Base-by-base conservation (phyloP, 1,139 yeast genomes). In the Debaryomyces nepalensis region DNA sequence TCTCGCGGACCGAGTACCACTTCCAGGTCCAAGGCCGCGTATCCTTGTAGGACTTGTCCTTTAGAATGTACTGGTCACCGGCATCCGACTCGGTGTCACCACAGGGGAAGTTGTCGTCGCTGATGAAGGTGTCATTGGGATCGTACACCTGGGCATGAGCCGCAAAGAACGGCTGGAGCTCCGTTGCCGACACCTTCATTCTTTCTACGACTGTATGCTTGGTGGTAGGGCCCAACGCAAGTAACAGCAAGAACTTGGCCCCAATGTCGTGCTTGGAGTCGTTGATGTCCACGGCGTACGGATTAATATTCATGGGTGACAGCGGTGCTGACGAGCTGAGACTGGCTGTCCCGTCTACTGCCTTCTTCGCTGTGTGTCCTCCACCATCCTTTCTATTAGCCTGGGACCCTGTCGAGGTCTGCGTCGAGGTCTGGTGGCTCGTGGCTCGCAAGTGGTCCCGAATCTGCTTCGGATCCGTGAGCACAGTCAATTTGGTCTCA, bases 11-110 rank as follows among this genome's bases (percentile, higher is more conserved):
- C 11, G 67, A 54, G 52, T 66, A 73, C 29, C 54, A 51, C 30
- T 44, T 46, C 75, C 76, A 71, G 10, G 26, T 4, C 72, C 73
- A 67, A 2, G 77, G 77, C 37, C 64, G 57, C 18, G 70, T 50
- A 20, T 72, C 76, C 48, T 72, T 72, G 53, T 73, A 71, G 2
- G 68, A 57, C 52, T 69, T 70, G 50, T 73, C 79, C 47, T 71
- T 71, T 39, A 73, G 57, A 15, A 71, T 61, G 40, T 47, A 55
- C 29, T 48, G 50, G 9, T 48, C 43, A 3, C 38, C 38, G 4
- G 43, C 33, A 10, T 39, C 35, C 9, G 12, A 26, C n/a, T 5
- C 16, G 30, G 3, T 23, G 27, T 15, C 37, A 5, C 22, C 40
- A 20, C 51, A 50, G 15, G 75, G 71, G 48, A 61, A 73, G 11